Conservation (phyloP, 192 early-diverging fungal genomes). For the Coemansia sp. region DNA sequence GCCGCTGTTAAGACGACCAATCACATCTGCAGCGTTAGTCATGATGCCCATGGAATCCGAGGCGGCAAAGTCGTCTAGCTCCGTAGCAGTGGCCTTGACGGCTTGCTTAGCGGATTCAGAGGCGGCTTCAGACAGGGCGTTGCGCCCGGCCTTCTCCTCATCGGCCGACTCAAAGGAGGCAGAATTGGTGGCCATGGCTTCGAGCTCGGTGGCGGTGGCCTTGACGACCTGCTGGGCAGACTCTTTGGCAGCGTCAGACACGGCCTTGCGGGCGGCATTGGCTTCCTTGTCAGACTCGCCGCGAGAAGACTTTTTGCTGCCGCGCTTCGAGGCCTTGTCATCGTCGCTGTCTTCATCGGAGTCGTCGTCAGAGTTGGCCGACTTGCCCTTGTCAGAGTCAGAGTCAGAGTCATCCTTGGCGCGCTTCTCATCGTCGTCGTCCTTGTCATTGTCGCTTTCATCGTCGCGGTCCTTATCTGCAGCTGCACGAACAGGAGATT, state of each 20-base stretch:
- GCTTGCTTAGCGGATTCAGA: slow-evolving; percentile 40
- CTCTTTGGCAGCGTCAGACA: slow-evolving; percentile 35
- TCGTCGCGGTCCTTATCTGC: slow-evolving; percentile 1
- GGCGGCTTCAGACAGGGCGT: slow-evolving; percentile 34
- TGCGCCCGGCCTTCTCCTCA: slow-evolving; percentile 21
- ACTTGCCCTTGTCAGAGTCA: background rate
- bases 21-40: background rate
- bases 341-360: slow-evolving; percentile 7
- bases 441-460: background rate
- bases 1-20: slow-evolving; percentile 11
- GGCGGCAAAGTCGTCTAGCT: slow-evolving; percentile 18
- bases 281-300: background rate
- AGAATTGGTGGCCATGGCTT: background rate
- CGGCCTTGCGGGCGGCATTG: slow-evolving; percentile 16
- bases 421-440: background rate
- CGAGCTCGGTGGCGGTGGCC: slow-evolving; percentile 14
- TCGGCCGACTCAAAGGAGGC: slow-evolving; percentile 8
- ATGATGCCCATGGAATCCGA: background rate
- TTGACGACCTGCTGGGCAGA: slow-evolving; percentile 32
- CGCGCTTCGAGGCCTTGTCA: background rate
- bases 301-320: background rate
- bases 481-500: background rate
- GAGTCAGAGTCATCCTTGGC: slow-evolving; percentile 5
- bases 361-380: slow-evolving; percentile 20
- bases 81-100: slow-evolving; percentile 7